Evolutionary conservation across 768 basidiomycete genomes (phyloP), one percentile per base, ranked within the genome.

Genomic region (Naematelia encephala): DNA sequence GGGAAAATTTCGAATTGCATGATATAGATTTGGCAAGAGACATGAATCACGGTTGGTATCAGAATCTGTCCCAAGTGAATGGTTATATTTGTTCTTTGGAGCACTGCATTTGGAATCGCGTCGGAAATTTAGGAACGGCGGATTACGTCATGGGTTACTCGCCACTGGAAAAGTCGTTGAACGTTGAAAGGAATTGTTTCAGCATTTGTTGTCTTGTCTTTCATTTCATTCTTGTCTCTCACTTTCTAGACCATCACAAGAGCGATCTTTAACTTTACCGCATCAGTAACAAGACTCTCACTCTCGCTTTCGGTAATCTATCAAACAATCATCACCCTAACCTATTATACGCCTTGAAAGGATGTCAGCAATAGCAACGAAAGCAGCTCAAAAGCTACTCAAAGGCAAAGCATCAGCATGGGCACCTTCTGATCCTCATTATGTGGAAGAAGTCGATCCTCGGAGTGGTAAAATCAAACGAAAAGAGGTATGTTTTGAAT

Each of bases 371-470:
- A 30, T 48, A 39, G 34, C 34, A 16, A 39, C 34, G 34, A 39
- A 39, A 39, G 34, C 53, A 21, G 10, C 22, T 11, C 53, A 57
- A 46, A 56, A 61, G 49, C n/a, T 61, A 26, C 30, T 57, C 47
- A 50, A 61, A 47, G 44, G 49, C 26, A 42, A 44, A 22, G 53
- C 53, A 28, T 11, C 13, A 19, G 11, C 23, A 27, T 60, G 54
- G 47, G 30, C 29, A n/a, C 59, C 59, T 25, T n/a, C 30, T 1
- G 59, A 60, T 39, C 59, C 59, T 5, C 42, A 60, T 26, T 60
- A 60, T 43, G 45, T 46, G 3, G 59, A 60, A 27, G 46, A 29
- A 21, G 54, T 55, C 4, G 59, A 60, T 28, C 43, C 29, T 27
- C 43, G 48, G 13, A 51, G 29, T 16, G 54, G 59, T 8, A 60